Conservation (phyloP, 495 filamentous ascomycete species). For the Trichoderma orchidacearum region DNA sequence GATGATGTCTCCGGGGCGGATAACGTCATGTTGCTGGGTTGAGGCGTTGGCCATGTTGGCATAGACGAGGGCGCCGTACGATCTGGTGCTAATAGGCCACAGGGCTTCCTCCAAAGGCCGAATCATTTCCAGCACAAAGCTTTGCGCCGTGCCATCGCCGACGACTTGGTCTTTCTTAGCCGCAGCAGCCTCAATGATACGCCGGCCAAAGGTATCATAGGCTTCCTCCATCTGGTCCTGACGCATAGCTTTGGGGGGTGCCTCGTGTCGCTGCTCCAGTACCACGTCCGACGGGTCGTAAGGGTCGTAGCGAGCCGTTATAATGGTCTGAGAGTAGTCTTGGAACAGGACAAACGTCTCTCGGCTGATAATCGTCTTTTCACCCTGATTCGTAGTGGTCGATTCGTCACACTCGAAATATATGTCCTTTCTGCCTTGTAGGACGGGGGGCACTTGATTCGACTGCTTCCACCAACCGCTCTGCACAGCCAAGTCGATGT, state of each 20-base stretch:
- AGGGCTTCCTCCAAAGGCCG: constrained; percentile 59
- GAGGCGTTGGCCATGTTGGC: constrained; percentile 88
- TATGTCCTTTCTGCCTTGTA: constrained; percentile 74
- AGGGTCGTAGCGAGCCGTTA: constrained; percentile 68
- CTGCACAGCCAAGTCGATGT: constrained; percentile 60
- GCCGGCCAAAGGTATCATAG: constrained; percentile 60
- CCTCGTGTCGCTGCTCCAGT: constrained; percentile 78
- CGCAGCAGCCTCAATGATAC: constrained; percentile 53
- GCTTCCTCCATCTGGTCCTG: constrained; percentile 88
- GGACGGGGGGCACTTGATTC: constrained; percentile 58
- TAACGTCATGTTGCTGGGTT: constrained; percentile 82
- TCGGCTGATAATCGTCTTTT: constrained; percentile 56
- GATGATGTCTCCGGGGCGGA: constrained; percentile 84
- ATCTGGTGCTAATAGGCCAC: constrained; percentile 66
- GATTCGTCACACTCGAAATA: constrained; percentile 75
- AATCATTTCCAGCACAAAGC: constrained; percentile 67
- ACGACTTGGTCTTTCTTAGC: constrained; percentile 65
- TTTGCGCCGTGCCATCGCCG: constrained; percentile 68
- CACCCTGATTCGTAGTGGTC: constrained; percentile 49
- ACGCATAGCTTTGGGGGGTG: constrained; percentile 67
- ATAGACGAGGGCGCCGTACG: constrained; percentile 87
- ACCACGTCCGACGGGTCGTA: constrained; percentile 55
- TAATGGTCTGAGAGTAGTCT: constrained; percentile 90
- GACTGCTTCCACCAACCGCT: constrained; percentile 77
- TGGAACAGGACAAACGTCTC: constrained; percentile 78